Percentiles rank a stretch among this genome's conserved stretches.
Conservation (phyloP, 495 filamentous ascomycete species). For the Hypoxylon fuscum region DNA sequence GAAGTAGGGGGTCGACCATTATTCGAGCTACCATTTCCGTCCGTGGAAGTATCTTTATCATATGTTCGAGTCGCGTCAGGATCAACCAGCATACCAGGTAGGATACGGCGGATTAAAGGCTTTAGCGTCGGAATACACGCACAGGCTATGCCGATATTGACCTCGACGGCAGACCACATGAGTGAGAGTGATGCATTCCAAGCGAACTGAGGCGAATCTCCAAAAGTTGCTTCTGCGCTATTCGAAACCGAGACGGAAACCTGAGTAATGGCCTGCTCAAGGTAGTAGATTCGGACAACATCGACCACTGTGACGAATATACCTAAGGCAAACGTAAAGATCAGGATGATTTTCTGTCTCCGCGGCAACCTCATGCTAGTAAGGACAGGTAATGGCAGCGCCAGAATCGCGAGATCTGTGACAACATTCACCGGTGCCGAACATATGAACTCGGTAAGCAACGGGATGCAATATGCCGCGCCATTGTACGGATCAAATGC, state of each 20-base stretch:
- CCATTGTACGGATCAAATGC: constrained; percentile 60
- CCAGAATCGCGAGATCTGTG: constrained; percentile 83
- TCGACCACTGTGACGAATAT: constrained; percentile 89
- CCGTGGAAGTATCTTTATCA: constrained; percentile 35
- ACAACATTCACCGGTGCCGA: constrained; percentile 85
- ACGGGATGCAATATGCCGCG: constrained; percentile 69
- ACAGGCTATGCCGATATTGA: constrained; percentile 87
- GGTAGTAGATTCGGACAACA: constrained; percentile 87
- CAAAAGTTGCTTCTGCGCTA: constrained; percentile 45
- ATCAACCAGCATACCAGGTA: constrained; percentile 74
- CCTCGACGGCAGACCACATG: constrained; percentile 93
- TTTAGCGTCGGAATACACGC: constrained; percentile 90
- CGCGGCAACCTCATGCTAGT: constrained; percentile 83
- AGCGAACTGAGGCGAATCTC: constrained; percentile 53
- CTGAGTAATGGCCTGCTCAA: constrained; percentile 72
- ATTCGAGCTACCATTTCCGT: constrained; percentile 33
- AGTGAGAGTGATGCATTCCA: constrained; percentile 85
- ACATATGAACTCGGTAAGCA: constrained; percentile 83
- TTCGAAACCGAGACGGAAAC: constrained; percentile 37
- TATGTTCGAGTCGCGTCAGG: constrained; percentile 48
- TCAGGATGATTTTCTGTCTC: constrained; percentile 84
- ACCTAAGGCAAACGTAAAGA: constrained; percentile 83
- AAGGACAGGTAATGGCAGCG: constrained; percentile 86
- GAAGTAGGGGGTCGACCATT: constrained; percentile 19
- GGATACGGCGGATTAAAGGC: constrained; percentile 77